phyloP scores from a whole-genome alignment of 1,139 yeast genomes.

The Debaryomyces fabryi region DNA sequence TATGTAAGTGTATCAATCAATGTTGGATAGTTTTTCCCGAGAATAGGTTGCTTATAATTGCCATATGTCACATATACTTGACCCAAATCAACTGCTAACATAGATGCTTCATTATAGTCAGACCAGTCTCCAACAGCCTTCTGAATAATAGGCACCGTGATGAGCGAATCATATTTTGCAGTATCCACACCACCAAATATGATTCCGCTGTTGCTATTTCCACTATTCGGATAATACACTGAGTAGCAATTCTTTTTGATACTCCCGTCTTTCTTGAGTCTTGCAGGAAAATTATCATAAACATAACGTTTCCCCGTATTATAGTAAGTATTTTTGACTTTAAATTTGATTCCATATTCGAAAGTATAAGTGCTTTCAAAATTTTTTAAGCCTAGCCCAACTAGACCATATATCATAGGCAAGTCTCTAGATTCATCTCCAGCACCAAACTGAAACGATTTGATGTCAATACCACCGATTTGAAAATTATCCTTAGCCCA shows the following conservation, averaged over 20 bases:
- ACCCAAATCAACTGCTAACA: conserved; percentile 9
- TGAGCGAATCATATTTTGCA: conserved; percentile 9
- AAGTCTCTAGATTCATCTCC: conserved; percentile 1
- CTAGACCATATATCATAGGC: conserved; percentile 6
- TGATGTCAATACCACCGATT: not conserved
- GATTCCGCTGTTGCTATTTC: not conserved
- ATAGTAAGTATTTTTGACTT: conserved; percentile 6
- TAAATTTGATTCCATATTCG: conserved; percentile 9
- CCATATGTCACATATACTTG: conserved; percentile 7
- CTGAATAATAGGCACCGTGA: conserved; percentile 11
- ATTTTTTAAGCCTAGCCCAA: conserved; percentile 10
- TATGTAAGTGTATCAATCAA: conserved; percentile 11
- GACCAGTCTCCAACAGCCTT: conserved; percentile 8
- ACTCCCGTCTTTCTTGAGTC: conserved; percentile 7
- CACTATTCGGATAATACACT: conserved; percentile 9
- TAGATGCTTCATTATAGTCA: conserved; percentile 5
- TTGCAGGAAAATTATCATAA: conserved; percentile 10
- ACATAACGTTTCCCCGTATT: not conserved
- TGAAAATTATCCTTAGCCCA: conserved; percentile 9
- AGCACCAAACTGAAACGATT: conserved; percentile 9
- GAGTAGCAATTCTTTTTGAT: conserved; percentile 10
- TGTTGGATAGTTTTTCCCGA: conserved; percentile 10
- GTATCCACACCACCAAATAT: conserved; percentile 13
- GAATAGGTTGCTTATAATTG: conserved; percentile 1
- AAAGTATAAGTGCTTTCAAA: conserved; percentile 13